Base-by-base conservation (phyloP, 768 basidiomycete species). In the Gloeopeniophorella convolvens region DNA sequence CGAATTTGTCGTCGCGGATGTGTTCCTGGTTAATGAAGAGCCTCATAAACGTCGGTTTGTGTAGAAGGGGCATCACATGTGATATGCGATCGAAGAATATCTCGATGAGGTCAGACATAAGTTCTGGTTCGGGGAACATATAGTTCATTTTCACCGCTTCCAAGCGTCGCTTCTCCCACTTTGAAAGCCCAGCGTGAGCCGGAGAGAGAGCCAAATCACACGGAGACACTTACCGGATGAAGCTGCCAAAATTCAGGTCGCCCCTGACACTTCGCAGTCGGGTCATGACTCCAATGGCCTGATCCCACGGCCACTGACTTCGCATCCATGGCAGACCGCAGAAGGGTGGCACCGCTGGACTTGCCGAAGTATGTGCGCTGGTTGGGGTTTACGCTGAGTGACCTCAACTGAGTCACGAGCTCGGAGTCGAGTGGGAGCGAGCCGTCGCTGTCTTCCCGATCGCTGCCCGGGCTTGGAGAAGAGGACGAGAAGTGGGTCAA, bases 131-230 rank as follows among this genome's bases (percentile, higher is more conserved):
- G 9, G 57, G 57, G 13, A 56, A 58, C 15, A 8, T 30, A 32
- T 56, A 58, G 16, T 18, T 9, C n/a, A 35, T 18, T 23, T 15
- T 42, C 11, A 7, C 2, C 18, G 24, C 31, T 35, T 6, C n/a
- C 11, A 46, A 44, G 26, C 48, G 45, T 5, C 45, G 39, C 27
- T 11, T 16, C 34, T 58, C 55, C 57, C 57, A 58, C 57, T 58
- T 21, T 12, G 5, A 30, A 4, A 34, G 47, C 16, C 15, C n/a
- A n/a, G n/a, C n/a, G n/a, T n/a, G n/a, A n/a, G n/a, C n/a, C 11
- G 18, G 4, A 39, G 8, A 37, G n/a, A n/a, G n/a, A n/a, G n/a
- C n/a, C n/a, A n/a, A n/a, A 3, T 21, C 3, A 13, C 13, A 7
- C 16, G 6, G 6, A 6, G 23, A 27, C 4, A 41, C 54, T 7